These are phyloP conservation scores for Petrea volubilis DNA, from an alignment of 257 asterid species.

Conservation along the genomic window DNA sequence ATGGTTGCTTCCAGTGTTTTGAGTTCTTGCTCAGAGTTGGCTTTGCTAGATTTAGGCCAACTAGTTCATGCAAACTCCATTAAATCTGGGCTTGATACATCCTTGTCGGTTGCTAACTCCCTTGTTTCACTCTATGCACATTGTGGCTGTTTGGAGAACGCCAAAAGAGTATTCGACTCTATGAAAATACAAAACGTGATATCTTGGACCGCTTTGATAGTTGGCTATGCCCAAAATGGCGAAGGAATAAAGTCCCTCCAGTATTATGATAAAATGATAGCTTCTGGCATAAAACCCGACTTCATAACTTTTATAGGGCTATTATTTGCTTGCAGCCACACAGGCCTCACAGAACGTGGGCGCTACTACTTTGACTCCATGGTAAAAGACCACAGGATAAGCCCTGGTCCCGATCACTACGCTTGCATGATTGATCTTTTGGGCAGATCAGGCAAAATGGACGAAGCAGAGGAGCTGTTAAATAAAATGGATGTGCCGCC, in stretches of 20 bases:
- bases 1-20: slow-evolving; percentile 57
- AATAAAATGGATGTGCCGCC: slow-evolving; percentile 52
- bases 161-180: slow-evolving; percentile 47
- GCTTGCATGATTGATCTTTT: slow-evolving; percentile 88
- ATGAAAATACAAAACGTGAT: slow-evolving; percentile 63
- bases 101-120: slow-evolving; percentile 65
- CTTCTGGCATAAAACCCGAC: slow-evolving; percentile 67
- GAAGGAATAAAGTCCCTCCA: slow-evolving; percentile 52
- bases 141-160: slow-evolving; percentile 68
- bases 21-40: slow-evolving; percentile 73
- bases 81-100: slow-evolving; percentile 43
- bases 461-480: slow-evolving; percentile 64
- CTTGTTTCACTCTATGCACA: slow-evolving; percentile 71
- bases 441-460: slow-evolving; percentile 70
- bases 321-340: slow-evolving; percentile 89
- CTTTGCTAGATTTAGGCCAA: slow-evolving; percentile 67
- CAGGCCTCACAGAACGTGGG: slow-evolving; percentile 72
- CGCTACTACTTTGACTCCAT: slow-evolving; percentile 55
- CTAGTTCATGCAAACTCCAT: slow-evolving; percentile 61
- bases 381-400: slow-evolving; percentile 56
- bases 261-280: slow-evolving; percentile 62
- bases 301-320: slow-evolving; percentile 74
- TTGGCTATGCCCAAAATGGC: slow-evolving; percentile 77
- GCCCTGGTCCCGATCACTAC: slow-evolving; percentile 69
- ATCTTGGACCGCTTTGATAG: slow-evolving; percentile 82